Percentiles rank a stretch among this genome's conserved stretches.
phyloP scores from a whole-genome alignment of 495 filamentous ascomycete genomes.

The Cenococcum geophilum region DNA sequence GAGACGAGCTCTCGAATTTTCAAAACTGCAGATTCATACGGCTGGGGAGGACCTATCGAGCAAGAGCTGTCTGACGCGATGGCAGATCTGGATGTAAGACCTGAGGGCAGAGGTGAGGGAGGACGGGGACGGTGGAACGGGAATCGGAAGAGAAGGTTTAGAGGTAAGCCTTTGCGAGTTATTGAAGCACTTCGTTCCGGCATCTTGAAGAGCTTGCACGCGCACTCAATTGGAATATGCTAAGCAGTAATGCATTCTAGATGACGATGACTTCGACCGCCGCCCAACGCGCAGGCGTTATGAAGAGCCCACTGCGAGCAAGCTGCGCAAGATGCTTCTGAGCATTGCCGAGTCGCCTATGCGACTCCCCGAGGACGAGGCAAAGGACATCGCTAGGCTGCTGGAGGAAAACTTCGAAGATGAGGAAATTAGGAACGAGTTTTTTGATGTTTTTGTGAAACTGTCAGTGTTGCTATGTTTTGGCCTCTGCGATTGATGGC shows the following conservation, averaged over 20 bases:
- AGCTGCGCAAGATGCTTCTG: slow-evolving; percentile 73
- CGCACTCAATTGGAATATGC: neutral
- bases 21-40: neutral
- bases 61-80: slow-evolving; percentile 41
- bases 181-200: no score
- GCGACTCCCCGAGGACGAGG: slow-evolving; percentile 56
- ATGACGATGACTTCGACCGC: slow-evolving; percentile 49
- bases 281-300: slow-evolving; percentile 65
- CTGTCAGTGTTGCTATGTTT: slow-evolving; percentile 49
- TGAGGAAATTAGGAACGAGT: slow-evolving; percentile 60
- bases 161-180: slow-evolving; percentile 41
- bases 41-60: neutral
- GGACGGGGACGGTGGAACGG: slow-evolving; percentile 46
- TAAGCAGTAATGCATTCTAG: neutral
- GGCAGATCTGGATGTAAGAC: slow-evolving; percentile 50
- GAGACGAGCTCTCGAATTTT: neutral
- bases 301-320: slow-evolving; percentile 68
- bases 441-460: slow-evolving; percentile 65
- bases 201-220: no score
- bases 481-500: neutral
- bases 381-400: slow-evolving; percentile 64
- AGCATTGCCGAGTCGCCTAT: slow-evolving; percentile 68
- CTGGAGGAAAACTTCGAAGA: slow-evolving; percentile 78
- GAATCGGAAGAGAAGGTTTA: slow-evolving; percentile 58
- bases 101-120: slow-evolving; percentile 57